Base-by-base conservation (phyloP, 208 protist species). In the Acanthamoeba royreba region DNA sequence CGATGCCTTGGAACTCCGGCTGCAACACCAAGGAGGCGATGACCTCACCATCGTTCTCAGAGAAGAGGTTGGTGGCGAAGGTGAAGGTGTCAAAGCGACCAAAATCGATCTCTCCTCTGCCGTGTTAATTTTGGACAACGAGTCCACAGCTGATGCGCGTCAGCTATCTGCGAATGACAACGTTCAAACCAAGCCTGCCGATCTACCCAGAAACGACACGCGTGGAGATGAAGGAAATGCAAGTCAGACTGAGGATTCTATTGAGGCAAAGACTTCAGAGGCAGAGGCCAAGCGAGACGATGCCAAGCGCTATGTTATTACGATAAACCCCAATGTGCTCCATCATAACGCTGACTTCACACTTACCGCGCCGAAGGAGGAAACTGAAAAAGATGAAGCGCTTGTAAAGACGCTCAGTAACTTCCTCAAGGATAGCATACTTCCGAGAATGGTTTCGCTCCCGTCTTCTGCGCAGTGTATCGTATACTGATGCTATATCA, bases 371-470 rank as follows among this genome's bases (percentile, higher is more conserved):
- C 42, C 79, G 17, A 25, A 7, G 35, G 94, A 96, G 40, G 43
- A 92, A 43, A 53, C 53, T 22, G 5, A 87, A 8, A 46, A 92
- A 19, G 95, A 96, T 33, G 58, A 74, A n/a, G 19, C 93, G 9
- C 35, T 47, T 1, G 42, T 96, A 13, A 45, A 85, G 40, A 61
- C 43, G 2, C 35, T 95, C 47, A 58, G 74, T 35, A 22, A 28
- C 15, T 95, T 94, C 42, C 53, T 96, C 1, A 91, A 90, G 25
- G 90, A 93, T 28, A 47, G 35, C 5, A 58, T 96, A 0, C 88
- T 96, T 17, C 85, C 77, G n/a, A 63, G 61, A 17, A 90, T 96
- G 42, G 63, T 96, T 22, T n/a, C n/a, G n/a, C n/a, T n/a, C n/a
- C n/a, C n/a, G n/a, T n/a, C n/a, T n/a, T n/a, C n/a, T n/a, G n/a